A percentile compares a stretch with the other conserved stretches of the same genome.
phyloP scores from a whole-genome alignment of 148 eudicot genomes.

The Dysphania ambrosioides region DNA sequence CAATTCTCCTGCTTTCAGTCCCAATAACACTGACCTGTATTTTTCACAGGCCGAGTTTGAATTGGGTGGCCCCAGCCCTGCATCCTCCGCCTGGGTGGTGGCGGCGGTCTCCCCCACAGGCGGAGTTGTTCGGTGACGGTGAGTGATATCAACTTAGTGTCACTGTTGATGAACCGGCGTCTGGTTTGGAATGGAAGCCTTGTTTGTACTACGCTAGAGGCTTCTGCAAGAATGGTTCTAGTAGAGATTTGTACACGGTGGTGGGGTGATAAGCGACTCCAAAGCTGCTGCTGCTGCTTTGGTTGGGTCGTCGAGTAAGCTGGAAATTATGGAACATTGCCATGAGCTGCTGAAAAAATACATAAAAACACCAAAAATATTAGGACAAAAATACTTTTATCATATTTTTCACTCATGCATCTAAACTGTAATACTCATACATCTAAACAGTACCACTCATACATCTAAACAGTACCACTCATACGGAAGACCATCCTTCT shows the following conservation, averaged over 20 bases:
- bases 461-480: too few species aligned
- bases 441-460: too few species aligned
- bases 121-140: conserved; percentile 84
- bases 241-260: conserved; percentile 70
- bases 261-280: conserved; percentile 19
- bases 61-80: conserved; percentile 15
- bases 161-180: conserved; percentile 36
- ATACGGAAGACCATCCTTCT: too few species aligned
- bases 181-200: conserved; percentile 72
- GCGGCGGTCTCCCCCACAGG: conserved; percentile 34
- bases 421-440: too few species aligned
- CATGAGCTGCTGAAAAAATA: conserved; percentile 70
- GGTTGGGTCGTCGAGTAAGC: conserved; percentile 52
- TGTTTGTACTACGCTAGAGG: conserved; percentile 84
- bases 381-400: too few species aligned
- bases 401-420: too few species aligned
- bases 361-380: too few species aligned
- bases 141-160: conserved; percentile 49
- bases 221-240: conserved; percentile 80
- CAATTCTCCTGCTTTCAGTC: conserved; percentile 32
- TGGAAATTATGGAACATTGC: conserved; percentile 71
- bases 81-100: conserved; percentile 16
- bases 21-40: conserved; percentile 35
- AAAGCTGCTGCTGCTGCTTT: conserved; percentile 27
- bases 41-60: conserved; percentile 33